Evolutionary conservation across 1,139 yeast genomes (phyloP).

Genomic region (Sugiyamaella xylanicola): DNA sequence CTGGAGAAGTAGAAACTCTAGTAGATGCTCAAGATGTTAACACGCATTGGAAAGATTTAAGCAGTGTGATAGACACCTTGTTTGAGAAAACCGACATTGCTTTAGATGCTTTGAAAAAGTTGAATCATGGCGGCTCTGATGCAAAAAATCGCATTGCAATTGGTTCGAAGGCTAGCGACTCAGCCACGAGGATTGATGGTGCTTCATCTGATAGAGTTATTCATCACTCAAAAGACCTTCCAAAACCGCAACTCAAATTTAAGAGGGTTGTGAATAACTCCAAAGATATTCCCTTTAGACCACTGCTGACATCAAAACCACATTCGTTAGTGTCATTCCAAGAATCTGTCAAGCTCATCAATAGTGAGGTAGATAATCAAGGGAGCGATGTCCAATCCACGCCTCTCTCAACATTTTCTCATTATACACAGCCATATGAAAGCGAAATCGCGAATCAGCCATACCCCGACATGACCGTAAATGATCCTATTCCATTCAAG

Average conservation of each 20-base stretch:
- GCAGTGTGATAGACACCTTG: conserved; percentile 65
- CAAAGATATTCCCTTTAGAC: conserved; percentile 72
- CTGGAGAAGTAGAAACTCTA: conserved; percentile 38
- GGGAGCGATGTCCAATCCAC: conserved; percentile 9
- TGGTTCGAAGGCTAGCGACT: not conserved
- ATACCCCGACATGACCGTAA: conserved; percentile 58
- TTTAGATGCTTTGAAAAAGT: conserved; percentile 50
- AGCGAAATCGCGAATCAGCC: conserved; percentile 70
- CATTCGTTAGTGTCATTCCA: conserved; percentile 60
- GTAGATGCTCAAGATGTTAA: conserved; percentile 50
- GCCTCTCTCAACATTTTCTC: conserved; percentile 38
- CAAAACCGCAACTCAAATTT: conserved; percentile 76
- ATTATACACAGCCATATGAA: conserved; percentile 80
- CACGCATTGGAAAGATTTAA: conserved; percentile 63
- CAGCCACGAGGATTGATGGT: conserved; percentile 13
- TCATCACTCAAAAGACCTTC: conserved; percentile 46
- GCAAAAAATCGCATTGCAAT: conserved; percentile 7
- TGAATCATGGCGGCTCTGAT: conserved; percentile 27
- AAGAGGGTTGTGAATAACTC: conserved; percentile 63
- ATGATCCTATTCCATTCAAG: conserved; percentile 57
- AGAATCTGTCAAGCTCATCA: conserved; percentile 48
- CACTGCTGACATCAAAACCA: conserved; percentile 71
- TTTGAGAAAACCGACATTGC: conserved; percentile 76
- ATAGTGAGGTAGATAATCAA: conserved; percentile 24
- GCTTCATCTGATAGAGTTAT: conserved; percentile 27